Evolutionary conservation across 2,329 filamentous ascomycete species (phyloP).

Genomic region (Fusarium sp.): DNA sequence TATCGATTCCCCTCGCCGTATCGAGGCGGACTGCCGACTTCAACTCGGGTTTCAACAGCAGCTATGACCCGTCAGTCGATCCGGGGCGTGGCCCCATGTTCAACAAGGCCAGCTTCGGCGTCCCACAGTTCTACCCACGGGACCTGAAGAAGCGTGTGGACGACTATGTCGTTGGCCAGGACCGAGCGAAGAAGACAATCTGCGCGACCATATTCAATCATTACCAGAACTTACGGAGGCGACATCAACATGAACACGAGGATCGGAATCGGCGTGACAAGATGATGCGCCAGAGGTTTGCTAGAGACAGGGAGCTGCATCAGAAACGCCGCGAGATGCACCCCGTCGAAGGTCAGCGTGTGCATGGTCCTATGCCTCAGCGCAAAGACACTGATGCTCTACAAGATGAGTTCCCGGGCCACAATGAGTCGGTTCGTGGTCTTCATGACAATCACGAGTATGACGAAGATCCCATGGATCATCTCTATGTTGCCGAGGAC

Average conservation of each 20-base stretch:
- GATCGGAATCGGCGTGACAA: constrained; percentile 71
- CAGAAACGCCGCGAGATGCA: constrained; percentile 71
- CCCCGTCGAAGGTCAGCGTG: constrained; percentile 79
- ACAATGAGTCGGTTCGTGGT: constrained; percentile 60
- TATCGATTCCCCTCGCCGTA: constrained; percentile 38
- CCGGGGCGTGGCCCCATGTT: constrained; percentile 71
- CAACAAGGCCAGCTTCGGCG: constrained; percentile 66
- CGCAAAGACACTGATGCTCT: constrained; percentile 50
- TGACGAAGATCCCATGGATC: constrained; percentile 51
- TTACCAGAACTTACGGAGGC: constrained; percentile 86
- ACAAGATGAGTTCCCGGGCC: constrained; percentile 68
- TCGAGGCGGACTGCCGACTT: constrained; percentile 62
- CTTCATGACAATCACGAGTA: constrained; percentile 52
- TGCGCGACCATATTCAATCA: constrained; percentile 97
- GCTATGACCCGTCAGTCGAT: constrained; percentile 67
- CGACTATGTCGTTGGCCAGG: constrained; percentile 95
- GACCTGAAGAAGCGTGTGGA: constrained; percentile 91
- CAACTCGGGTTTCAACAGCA: constrained; percentile 69
- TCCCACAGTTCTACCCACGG: constrained; percentile 72
- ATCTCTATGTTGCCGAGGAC: constrained; percentile 64
- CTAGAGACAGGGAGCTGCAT: constrained; percentile 72
- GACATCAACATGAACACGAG: constrained; percentile 80
- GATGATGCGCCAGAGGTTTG: constrained; percentile 75
- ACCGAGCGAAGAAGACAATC: constrained; percentile 92
- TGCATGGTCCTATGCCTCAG: constrained; percentile 43